A percentile compares a stretch with the other conserved stretches of the same genome.
phyloP scores from a whole-genome alignment of 164 flowering plant species.

The Magnolia kwangsiensis region DNA sequence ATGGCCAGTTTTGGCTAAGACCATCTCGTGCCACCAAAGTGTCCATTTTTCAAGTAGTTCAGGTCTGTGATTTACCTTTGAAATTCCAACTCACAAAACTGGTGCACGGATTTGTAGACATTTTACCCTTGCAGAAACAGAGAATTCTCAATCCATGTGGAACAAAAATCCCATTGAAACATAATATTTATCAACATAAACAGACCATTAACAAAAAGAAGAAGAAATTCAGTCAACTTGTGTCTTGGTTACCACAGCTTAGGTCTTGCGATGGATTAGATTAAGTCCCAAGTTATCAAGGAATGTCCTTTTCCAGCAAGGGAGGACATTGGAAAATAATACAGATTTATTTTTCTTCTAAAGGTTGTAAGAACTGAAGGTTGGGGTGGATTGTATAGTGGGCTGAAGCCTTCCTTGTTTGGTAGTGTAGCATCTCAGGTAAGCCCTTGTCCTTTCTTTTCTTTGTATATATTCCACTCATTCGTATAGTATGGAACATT shows the following conservation, averaged over 20 bases:
- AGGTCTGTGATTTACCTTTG: conserved; percentile 23
- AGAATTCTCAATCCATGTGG: no score
- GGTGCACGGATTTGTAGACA: background rate
- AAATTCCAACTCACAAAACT: background rate
- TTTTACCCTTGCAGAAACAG: background rate
- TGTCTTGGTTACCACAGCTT: background rate
- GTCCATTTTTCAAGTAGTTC: conserved; percentile 48
- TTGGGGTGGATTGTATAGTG: conserved; percentile 70
- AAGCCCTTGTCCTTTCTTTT: background rate
- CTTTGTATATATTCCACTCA: background rate
- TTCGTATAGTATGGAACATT: no score
- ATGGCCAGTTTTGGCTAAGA: no score
- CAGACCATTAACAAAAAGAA: background rate
- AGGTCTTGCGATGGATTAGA: background rate
- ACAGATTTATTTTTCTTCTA: background rate
- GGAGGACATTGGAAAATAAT: background rate
- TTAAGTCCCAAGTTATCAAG: background rate
- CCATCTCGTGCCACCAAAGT: conserved; percentile 11
- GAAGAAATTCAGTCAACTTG: background rate
- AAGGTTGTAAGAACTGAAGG: conserved; percentile 62
- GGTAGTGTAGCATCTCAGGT: conserved; percentile 82
- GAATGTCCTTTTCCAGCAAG: background rate
- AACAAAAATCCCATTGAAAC: no score
- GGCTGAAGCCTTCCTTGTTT: conserved; percentile 70
- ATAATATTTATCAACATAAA: no score